Evolutionary conservation across 768 basidiomycete genomes (phyloP).

Genomic region (Sistotremastrum niveocremeum): DNA sequence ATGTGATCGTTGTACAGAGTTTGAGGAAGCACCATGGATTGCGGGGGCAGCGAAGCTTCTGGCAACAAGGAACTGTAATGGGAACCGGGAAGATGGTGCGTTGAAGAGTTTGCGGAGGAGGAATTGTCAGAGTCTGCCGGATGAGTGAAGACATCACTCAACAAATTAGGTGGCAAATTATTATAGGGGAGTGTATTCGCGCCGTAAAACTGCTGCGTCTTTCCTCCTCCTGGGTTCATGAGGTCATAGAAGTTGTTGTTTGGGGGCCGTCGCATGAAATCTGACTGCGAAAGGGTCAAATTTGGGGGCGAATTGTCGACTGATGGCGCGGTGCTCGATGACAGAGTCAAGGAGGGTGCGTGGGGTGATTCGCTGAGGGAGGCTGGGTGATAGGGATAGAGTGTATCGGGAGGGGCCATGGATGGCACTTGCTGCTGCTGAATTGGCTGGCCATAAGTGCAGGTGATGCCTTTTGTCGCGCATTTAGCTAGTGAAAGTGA

Average conservation of each 20-base stretch:
- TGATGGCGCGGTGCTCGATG: too few relatives aligned
- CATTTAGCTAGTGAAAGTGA: constrained; percentile 46
- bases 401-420: background rate
- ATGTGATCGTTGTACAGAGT: constrained; percentile 4
- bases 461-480: constrained; percentile 50
- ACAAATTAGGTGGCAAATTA: too few relatives aligned
- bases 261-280: too few relatives aligned
- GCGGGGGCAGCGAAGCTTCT: background rate
- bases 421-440: background rate
- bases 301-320: too few relatives aligned
- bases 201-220: too few relatives aligned
- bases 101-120: constrained; percentile 43
- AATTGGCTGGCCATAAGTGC: constrained; percentile 53
- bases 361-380: constrained; percentile 9
- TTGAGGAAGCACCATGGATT: constrained; percentile 8
- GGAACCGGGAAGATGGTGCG: constrained; percentile 32
- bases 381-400: constrained; percentile 6
- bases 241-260: too few relatives aligned
- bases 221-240: too few relatives aligned
- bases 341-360: too few relatives aligned
- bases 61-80: constrained; percentile 1
- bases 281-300: too few relatives aligned
- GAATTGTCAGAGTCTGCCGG: constrained; percentile 3
- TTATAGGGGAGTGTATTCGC: too few relatives aligned
- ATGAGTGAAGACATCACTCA: too few relatives aligned